Percentiles rank a stretch among this genome's conserved stretches.
These are phyloP conservation scores for Starmerella apis DNA, from an alignment of 805 yeast species.

Conservation along the genomic window DNA sequence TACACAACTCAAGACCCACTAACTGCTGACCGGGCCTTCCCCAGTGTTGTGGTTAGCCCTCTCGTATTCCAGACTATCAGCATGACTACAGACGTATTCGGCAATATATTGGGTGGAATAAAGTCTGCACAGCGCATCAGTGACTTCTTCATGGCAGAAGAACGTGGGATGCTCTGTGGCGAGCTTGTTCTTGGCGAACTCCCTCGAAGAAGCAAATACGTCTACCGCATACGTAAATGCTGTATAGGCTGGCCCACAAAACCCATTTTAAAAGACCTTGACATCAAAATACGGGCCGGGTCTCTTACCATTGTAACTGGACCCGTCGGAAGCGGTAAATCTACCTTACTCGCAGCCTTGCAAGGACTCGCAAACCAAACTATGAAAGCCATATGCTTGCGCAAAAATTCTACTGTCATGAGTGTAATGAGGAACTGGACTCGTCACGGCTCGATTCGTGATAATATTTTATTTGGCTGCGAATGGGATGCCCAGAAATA, in stretches of 20 bases:
- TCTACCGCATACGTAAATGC: background rate
- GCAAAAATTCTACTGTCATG: constrained; percentile 38
- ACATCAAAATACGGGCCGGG: constrained; percentile 45
- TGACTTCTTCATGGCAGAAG: background rate
- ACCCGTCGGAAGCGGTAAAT: constrained; percentile 67
- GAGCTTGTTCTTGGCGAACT: background rate
- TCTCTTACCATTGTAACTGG: constrained; percentile 71
- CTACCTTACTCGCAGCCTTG: constrained; percentile 47
- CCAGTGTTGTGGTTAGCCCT: background rate
- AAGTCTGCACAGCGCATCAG: background rate
- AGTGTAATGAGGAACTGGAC: constrained; percentile 19
- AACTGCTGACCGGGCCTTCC: background rate
- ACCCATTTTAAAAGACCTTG: constrained; percentile 36
- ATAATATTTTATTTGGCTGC: constrained; percentile 19
- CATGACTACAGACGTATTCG: background rate
- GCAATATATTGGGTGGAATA: background rate
- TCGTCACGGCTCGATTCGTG: constrained; percentile 8
- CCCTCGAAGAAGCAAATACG: background rate
- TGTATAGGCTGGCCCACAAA: background rate
- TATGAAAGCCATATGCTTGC: constrained; percentile 43
- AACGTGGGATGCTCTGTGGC: background rate
- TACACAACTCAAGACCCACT: background rate
- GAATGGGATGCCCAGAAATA: constrained; percentile 24
- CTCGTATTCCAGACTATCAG: background rate
- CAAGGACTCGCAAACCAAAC: constrained; percentile 46